These are phyloP conservation scores for Nigrospora osmanthi DNA, from an alignment of 2,329 filamentous ascomycete species.

Conservation along the genomic window DNA sequence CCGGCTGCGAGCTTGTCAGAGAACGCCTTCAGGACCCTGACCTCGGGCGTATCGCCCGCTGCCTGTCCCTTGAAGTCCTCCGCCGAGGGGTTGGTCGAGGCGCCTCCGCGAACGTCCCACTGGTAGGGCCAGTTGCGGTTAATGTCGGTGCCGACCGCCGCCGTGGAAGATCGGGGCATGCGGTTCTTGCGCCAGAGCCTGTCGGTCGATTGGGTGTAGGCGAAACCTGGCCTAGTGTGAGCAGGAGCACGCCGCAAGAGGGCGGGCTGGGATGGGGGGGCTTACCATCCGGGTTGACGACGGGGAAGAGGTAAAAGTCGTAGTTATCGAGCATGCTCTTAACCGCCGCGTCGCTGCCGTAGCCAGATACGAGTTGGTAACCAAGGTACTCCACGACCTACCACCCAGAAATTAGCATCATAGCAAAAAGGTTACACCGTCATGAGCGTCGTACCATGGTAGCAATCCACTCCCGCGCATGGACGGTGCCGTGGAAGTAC, in stretches of 20 bases:
- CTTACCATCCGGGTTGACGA: constrained; percentile 44
- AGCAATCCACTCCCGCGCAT: constrained; percentile 48
- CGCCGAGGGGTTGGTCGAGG: constrained; percentile 35
- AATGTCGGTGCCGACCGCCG: constrained; percentile 40
- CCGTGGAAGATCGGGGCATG: constrained; percentile 26
- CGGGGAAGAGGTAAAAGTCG: constrained; percentile 49
- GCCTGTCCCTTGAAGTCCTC: constrained; percentile 34
- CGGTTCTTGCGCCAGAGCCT: constrained; percentile 48
- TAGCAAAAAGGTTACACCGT: too few species aligned
- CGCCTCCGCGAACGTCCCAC: constrained; percentile 33
- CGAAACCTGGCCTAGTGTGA: constrained; percentile 30
- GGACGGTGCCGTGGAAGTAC: constrained; percentile 43
- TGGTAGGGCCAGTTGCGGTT: constrained; percentile 45
- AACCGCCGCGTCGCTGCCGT: constrained; percentile 27
- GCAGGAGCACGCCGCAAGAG: not conserved
- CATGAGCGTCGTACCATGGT: constrained; percentile 43
- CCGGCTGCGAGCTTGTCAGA: constrained; percentile 30
- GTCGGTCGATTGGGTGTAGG: constrained; percentile 40
- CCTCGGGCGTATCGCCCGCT: constrained; percentile 37
- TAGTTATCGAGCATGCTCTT: constrained; percentile 43
- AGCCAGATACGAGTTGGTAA: constrained; percentile 35
- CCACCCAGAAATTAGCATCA: too few species aligned
- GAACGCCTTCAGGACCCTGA: constrained; percentile 36
- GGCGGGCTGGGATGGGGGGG: not conserved
- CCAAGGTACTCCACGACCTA: constrained; percentile 38